A percentile compares a stretch with the other conserved stretches of the same genome.
phyloP scores from a whole-genome alignment of 2,329 filamentous ascomycete genomes.

The Lecanoromycetidae sp. region DNA sequence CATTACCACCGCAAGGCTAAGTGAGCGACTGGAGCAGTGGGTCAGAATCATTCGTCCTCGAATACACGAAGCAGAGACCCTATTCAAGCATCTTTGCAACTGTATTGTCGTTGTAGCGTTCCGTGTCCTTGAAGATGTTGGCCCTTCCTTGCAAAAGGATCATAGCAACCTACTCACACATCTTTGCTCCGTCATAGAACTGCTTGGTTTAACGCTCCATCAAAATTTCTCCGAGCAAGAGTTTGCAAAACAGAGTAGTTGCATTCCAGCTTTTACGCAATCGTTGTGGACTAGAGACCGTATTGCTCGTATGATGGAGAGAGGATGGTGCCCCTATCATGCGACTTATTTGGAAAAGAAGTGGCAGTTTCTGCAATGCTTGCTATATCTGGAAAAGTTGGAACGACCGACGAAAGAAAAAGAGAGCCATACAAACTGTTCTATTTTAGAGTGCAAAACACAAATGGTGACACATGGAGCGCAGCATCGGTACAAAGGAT shows the following conservation, averaged over 20 bases:
- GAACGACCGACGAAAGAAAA: background rate
- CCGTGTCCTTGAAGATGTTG: no score
- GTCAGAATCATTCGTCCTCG: no score
- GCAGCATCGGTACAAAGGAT: background rate
- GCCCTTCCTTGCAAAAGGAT: no score
- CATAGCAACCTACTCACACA: no score
- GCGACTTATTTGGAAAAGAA: background rate
- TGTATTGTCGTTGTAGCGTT: no score
- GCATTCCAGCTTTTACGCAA: background rate
- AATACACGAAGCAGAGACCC: no score
- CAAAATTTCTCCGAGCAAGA: no score
- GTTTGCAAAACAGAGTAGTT: background rate
- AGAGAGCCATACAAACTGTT: background rate
- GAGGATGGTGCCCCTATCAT: background rate
- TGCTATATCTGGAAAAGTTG: background rate
- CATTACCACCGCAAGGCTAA: no score
- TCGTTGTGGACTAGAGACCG: background rate
- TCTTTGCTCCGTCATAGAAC: no score
- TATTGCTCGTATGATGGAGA: background rate
- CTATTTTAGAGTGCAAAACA: background rate
- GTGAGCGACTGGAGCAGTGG: no score
- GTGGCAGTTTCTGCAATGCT: background rate
- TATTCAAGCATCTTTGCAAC: no score
- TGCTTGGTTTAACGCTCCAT: no score
- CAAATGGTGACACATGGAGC: background rate